phyloP scores from a whole-genome alignment of 768 basidiomycete genomes.

The Goffeauzyma gilvescens region DNA sequence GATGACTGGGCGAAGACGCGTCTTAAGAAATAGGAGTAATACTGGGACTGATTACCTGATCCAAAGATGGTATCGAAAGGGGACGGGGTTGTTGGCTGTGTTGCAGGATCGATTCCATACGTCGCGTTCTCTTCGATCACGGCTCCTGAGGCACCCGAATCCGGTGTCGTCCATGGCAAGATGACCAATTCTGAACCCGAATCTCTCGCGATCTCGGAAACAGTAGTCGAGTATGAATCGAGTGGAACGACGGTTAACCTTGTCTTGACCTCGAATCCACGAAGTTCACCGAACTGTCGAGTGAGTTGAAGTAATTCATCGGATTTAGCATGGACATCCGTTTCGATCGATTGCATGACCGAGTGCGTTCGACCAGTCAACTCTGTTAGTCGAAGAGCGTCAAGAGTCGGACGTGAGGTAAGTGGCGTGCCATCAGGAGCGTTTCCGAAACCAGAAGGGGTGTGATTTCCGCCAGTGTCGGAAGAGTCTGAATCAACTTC shows the following conservation, averaged over 20 bases:
- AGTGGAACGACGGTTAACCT: conserved; percentile 57
- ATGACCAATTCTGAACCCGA: conserved; percentile 54
- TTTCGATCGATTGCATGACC: conserved; percentile 58
- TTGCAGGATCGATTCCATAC: background rate
- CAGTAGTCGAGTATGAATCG: conserved; percentile 50
- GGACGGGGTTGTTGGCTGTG: conserved; percentile 32
- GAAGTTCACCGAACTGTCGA: conserved; percentile 26
- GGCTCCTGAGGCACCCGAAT: conserved; percentile 11
- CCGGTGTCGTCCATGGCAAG: conserved; percentile 51
- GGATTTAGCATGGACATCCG: conserved; percentile 33
- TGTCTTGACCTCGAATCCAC: conserved; percentile 43
- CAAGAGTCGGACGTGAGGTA: conserved; percentile 4
- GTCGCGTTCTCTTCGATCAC: conserved; percentile 6
- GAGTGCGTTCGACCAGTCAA: conserved; percentile 73
- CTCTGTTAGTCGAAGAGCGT: conserved; percentile 52
- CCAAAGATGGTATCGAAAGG: conserved; percentile 69
- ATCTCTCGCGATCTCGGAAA: conserved; percentile 44
- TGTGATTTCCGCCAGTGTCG: conserved; percentile 8
- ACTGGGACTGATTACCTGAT: conserved; percentile 34
- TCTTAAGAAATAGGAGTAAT: conserved; percentile 67
- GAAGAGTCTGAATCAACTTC: conserved; percentile 16
- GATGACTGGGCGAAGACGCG: conserved; percentile 54
- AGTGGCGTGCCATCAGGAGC: background rate
- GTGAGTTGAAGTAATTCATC: conserved; percentile 44
- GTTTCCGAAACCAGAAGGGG: conserved; percentile 7